Conservation (phyloP, 1,284 basidiomycete genomes). For the Sutorius eximius region DNA sequence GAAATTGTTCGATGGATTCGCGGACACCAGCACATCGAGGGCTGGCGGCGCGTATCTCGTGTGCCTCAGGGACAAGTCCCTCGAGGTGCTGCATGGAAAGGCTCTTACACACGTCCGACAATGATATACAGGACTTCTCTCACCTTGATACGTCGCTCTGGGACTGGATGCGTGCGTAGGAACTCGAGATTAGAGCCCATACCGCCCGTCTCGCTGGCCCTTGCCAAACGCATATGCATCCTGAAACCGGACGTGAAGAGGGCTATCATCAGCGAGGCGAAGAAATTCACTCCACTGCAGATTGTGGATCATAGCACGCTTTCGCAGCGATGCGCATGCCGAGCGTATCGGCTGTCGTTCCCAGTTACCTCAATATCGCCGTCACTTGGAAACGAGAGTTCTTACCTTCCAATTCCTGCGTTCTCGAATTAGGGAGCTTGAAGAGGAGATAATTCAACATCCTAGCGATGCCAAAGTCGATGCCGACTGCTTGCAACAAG, state of each 20-base stretch:
- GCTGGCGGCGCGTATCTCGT: constrained; percentile 49
- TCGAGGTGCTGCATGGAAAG: constrained; percentile 48
- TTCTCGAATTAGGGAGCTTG: constrained; percentile 82
- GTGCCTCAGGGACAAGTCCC: constrained; percentile 55
- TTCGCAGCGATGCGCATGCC: constrained; percentile 71
- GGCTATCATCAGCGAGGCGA: neutral
- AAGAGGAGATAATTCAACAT: constrained; percentile 57
- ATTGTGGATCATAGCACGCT: constrained; percentile 81
- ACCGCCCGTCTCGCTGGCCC: constrained; percentile 45
- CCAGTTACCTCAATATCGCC: constrained; percentile 5
- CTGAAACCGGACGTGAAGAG: constrained; percentile 37
- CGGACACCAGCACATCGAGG: constrained; percentile 45
- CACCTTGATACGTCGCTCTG: constrained; percentile 69
- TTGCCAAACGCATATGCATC: constrained; percentile 65
- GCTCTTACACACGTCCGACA: neutral
- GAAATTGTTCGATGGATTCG: constrained; percentile 26
- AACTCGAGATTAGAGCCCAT: constrained; percentile 45
- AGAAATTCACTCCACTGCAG: constrained; percentile 63
- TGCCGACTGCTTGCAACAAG: constrained; percentile 52
- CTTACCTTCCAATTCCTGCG: constrained; percentile 77
- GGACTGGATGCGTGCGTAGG: constrained; percentile 76
- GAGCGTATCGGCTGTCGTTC: constrained; percentile 65
- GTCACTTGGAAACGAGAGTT: neutral
- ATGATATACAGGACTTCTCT: constrained; percentile 14
- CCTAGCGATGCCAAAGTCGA: constrained; percentile 53